A percentile compares a stretch with the other conserved stretches of the same genome.
Conservation (phyloP, 2,329 filamentous ascomycete genomes). For the Onygenales sp. region DNA sequence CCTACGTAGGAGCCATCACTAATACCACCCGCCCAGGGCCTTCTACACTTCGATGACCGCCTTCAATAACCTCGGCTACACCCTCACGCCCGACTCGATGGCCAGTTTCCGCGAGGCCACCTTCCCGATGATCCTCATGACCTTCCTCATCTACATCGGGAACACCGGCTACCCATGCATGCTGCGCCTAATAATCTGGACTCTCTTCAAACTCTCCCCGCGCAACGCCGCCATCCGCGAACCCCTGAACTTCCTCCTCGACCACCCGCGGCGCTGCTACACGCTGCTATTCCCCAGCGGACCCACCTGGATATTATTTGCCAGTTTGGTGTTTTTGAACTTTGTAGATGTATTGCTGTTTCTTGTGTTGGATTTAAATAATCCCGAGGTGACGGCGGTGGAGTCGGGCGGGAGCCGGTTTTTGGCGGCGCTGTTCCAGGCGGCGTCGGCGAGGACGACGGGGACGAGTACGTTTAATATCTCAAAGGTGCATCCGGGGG, state of each 20-base stretch:
- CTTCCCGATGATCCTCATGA: conserved; percentile 29
- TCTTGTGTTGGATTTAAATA: conserved; percentile 41
- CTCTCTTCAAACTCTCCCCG: conserved; percentile 38
- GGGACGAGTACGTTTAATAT: conserved; percentile 44
- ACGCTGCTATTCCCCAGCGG: conserved; percentile 50
- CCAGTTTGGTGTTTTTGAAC: conserved; percentile 43
- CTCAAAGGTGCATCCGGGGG: conserved; percentile 41
- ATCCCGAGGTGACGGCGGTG: conserved; percentile 38
- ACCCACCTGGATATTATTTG: conserved; percentile 49
- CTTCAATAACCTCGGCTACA: conserved; percentile 44
- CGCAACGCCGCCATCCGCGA: conserved; percentile 22
- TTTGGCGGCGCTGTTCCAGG: conserved; percentile 51
- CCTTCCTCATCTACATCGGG: conserved; percentile 29
- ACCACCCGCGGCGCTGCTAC: conserved; percentile 53
- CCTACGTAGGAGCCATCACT: neutral
- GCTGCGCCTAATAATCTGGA: conserved; percentile 48
- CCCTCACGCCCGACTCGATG: conserved; percentile 47
- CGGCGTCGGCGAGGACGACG: conserved; percentile 39
- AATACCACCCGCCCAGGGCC: conserved; percentile 23
- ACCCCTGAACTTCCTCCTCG: conserved; percentile 47
- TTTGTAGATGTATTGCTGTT: conserved; percentile 47
- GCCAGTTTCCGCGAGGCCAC: conserved; percentile 37
- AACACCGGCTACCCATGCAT: conserved; percentile 45
- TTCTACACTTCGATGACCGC: conserved; percentile 43
- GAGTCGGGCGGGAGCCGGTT: conserved; percentile 37